A percentile compares a stretch with the other conserved stretches of the same genome.
Conservation (phyloP, 805 yeast species). For the Jamesozyma spencerorum region DNA sequence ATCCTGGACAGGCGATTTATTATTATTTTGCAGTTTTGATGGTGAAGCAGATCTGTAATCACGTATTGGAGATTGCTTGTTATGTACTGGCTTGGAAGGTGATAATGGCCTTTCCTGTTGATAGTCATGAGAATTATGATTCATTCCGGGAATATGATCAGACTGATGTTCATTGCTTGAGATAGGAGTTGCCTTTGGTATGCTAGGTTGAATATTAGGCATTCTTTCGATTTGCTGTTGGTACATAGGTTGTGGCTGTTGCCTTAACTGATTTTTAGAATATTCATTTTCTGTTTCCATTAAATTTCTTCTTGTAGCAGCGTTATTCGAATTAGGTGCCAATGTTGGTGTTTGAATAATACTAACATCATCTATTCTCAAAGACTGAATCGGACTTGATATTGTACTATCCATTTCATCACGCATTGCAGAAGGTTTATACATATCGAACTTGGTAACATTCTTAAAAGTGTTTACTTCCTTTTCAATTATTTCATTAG, state of each 20-base stretch:
- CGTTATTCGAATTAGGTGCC: not conserved
- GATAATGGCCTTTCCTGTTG: not conserved
- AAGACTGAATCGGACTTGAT: constrained; percentile 12
- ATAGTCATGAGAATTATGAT: not conserved
- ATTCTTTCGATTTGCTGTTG: too few relatives aligned
- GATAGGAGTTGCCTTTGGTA: too few relatives aligned
- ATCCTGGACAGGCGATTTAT: not conserved
- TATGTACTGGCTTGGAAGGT: not conserved
- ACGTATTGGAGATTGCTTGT: not conserved
- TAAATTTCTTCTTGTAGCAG: not conserved
- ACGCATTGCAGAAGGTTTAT: constrained; percentile 20
- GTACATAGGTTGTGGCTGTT: too few relatives aligned
- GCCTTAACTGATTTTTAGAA: not conserved
- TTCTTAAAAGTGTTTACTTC: constrained; percentile 20
- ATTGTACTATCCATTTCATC: constrained; percentile 13
- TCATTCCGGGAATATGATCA: too few relatives aligned
- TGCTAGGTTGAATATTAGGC: too few relatives aligned
- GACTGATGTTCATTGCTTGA: too few relatives aligned
- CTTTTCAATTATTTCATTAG: constrained; percentile 1
- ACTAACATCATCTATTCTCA: constrained; percentile 3
- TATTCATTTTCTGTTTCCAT: not conserved
- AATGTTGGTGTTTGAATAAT: not conserved
- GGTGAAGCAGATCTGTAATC: not conserved
- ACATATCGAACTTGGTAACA: constrained; percentile 23
- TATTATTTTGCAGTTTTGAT: not conserved